These are phyloP conservation scores for Albifimbria verrucaria DNA, from an alignment of 2,329 filamentous ascomycete species.

Conservation along the genomic window DNA sequence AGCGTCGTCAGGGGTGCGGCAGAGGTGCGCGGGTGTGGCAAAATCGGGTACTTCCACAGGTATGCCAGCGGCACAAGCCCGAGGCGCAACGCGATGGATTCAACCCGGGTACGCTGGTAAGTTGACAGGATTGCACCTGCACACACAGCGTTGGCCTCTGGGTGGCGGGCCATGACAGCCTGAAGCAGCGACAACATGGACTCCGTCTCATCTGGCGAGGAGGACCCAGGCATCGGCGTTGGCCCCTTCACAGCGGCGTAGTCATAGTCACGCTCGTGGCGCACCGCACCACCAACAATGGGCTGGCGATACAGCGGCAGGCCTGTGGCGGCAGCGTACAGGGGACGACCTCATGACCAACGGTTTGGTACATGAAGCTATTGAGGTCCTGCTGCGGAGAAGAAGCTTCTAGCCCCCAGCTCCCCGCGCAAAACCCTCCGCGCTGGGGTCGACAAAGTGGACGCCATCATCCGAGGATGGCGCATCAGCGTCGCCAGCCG, in stretches of 20 bases:
- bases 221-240: constrained; percentile 5
- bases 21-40: constrained; percentile 48
- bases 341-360: constrained; percentile 80
- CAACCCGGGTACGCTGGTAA: constrained; percentile 94
- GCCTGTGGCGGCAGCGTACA: constrained; percentile 75
- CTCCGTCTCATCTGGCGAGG: constrained; percentile 77
- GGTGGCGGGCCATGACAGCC: constrained; percentile 64
- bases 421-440: too few relatives aligned
- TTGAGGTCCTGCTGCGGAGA: constrained; percentile 61
- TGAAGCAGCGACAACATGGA: constrained; percentile 74
- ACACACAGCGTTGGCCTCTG: constrained; percentile 79
- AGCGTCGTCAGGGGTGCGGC: constrained; percentile 36
- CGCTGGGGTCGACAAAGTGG: constrained; percentile 7
- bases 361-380: constrained; percentile 99
- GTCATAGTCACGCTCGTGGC: constrained; percentile 69
- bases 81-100: constrained; percentile 84
- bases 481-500: constrained; percentile 28
- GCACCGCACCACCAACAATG: constrained; percentile 69
- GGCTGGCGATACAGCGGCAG: constrained; percentile 80
- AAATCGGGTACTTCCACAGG: constrained; percentile 84
- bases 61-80: constrained; percentile 79
- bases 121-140: constrained; percentile 92
- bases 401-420: too few relatives aligned
- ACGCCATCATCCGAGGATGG: not conserved
- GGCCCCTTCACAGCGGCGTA: constrained; percentile 18